Base-by-base conservation (phyloP, 2,329 filamentous ascomycete species). In the Aspergillus sp. region DNA sequence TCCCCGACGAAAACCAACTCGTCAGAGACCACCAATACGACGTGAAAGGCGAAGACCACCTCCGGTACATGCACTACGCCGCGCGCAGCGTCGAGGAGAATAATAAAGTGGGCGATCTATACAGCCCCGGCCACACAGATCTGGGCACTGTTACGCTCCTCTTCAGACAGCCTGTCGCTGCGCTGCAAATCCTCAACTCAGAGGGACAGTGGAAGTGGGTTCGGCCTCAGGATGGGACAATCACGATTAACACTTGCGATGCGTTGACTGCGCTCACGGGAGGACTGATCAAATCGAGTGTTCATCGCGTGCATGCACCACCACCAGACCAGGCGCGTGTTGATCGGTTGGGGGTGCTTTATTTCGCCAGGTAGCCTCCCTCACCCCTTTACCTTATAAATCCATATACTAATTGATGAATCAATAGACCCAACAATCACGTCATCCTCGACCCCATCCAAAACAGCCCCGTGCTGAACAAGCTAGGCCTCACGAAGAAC, bases 11-110 rank as follows among this genome's bases (percentile, higher is more conserved):
- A 54, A 72, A 81, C 2, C 71, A 75, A 44, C 67, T 84, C 30
- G 69, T 78, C 48, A 67, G 72, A 12, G 65, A 77, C 6, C 81
- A 85, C 57, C 69, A 67, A 11, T 85, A 82, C 58, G 72, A 81
- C 2, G 68, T 73, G n/a, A 71, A 76, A 27, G 73, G 76, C 12
- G 79, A 83, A 47, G 77, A 79, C 26, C 79, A 83, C 45, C 68
- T 83, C n/a, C 72, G 81, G 3, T 83, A 82, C 58, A 83, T 83
- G 78, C 69, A 75, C 39, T 82, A 82, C 47, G 68, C 70, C 7
- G 70, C 72, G 0, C 74, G 78, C 31, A 70, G 65, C 0, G 57
- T 67, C 0, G 70, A 75, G n/a, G 71, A 77, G 26, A 73, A 73
- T 44, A 68, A 66, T 28, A 66, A 64, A 33, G 65, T 69, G 2